phyloP scores from a whole-genome alignment of 2,329 filamentous ascomycete species.

The Alternaria sp. region DNA sequence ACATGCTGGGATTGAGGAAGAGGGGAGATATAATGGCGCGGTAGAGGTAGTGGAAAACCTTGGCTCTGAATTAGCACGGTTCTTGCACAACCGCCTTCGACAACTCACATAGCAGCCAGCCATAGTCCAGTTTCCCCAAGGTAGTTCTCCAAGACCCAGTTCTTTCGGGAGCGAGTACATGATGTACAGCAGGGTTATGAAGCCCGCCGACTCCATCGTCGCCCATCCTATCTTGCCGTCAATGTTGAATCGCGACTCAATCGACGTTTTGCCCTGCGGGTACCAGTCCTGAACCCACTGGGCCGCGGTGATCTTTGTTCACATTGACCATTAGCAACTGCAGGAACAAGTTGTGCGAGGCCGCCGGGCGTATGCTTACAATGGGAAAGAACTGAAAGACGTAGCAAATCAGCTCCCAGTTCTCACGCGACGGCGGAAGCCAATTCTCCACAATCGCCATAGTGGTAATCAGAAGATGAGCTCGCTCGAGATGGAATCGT shows the following conservation, averaged over 20 bases:
- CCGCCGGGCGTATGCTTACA: slow-evolving; percentile 44
- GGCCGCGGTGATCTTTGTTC: slow-evolving; percentile 68
- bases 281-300: slow-evolving; percentile 83
- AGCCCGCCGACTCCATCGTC: slow-evolving; percentile 84
- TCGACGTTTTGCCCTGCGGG: slow-evolving; percentile 91
- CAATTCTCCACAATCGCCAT: slow-evolving; percentile 57
- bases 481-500: not conserved
- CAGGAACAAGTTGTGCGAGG: not conserved
- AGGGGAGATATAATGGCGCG: slow-evolving; percentile 84
- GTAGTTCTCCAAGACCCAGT: slow-evolving; percentile 66
- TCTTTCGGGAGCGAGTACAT: slow-evolving; percentile 72
- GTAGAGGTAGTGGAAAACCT: slow-evolving; percentile 88
- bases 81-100: not conserved
- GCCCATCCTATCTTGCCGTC: slow-evolving; percentile 88
- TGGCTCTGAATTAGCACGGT: slow-evolving; percentile 14
- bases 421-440: slow-evolving; percentile 60
- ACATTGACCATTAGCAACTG: slow-evolving; percentile 11
- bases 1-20: slow-evolving; percentile 86
- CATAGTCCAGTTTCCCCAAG: slow-evolving; percentile 81
- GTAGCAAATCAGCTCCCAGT: slow-evolving; percentile 58
- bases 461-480: not conserved
- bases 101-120: slow-evolving; percentile 69
- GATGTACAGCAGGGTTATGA: slow-evolving; percentile 79
- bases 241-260: slow-evolving; percentile 78
- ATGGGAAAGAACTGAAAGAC: slow-evolving; percentile 62